A percentile compares a stretch with the other conserved stretches of the same genome.
Conservation (phyloP, 169 alveolate genomes). For the Theileria parva region DNA sequence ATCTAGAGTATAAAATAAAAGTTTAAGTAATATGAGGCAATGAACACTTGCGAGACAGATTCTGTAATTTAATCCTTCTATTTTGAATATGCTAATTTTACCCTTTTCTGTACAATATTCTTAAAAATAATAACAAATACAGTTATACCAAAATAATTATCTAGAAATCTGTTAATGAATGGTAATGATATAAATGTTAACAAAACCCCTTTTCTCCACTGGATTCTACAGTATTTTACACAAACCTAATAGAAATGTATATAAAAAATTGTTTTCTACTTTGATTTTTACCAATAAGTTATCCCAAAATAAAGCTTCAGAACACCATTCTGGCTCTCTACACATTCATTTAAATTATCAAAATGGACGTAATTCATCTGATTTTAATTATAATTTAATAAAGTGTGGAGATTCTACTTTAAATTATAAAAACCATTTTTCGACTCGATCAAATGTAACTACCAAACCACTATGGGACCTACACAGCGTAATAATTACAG, state of each 20-base stretch:
- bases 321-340: neutral
- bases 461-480: slow-evolving; percentile 48
- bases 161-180: neutral
- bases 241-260: neutral
- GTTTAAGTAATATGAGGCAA: slow-evolving; percentile 3
- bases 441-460: slow-evolving; percentile 25
- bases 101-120: neutral
- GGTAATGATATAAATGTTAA: slow-evolving; percentile 10
- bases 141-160: neutral
- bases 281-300: neutral
- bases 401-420: neutral
- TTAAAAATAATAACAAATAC: neutral
- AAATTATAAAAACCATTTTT: neutral
- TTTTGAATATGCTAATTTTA: neutral
- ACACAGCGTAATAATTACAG: slow-evolving; percentile 45
- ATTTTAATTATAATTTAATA: no score
- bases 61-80: neutral
- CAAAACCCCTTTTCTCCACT: neutral
- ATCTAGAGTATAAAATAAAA: neutral
- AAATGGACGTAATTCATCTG: neutral
- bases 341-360: neutral
- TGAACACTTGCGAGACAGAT: slow-evolving; percentile 6
- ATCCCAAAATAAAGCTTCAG: neutral
- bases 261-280: neutral
- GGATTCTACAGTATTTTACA: neutral